Conservation (phyloP, 805 yeast genomes). For the Candida methanosorbosa region DNA sequence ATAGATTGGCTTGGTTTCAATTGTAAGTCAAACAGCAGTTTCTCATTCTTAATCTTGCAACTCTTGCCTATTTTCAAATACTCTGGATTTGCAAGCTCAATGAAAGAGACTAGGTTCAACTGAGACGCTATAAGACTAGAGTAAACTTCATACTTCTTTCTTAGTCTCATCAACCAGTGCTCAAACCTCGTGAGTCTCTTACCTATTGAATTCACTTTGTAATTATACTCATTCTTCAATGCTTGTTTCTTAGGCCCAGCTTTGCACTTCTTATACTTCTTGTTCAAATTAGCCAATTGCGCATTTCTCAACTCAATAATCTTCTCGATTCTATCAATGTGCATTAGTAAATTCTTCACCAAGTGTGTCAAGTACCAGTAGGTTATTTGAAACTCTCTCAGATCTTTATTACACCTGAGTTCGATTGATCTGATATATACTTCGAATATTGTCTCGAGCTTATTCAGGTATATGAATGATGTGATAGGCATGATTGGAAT, state of each 20-base stretch:
- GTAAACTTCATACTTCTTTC: too few species aligned
- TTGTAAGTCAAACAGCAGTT: conserved; percentile 44
- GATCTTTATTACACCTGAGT: conserved; percentile 55
- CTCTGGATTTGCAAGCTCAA: too few species aligned
- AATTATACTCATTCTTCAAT: conserved; percentile 29
- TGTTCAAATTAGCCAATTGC: conserved; percentile 8
- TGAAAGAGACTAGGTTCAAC: too few species aligned
- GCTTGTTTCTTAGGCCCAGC: conserved; percentile 16
- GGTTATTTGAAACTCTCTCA: conserved; percentile 57
- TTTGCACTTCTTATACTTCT: conserved; percentile 15
- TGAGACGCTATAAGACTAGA: too few species aligned
- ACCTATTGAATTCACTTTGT: too few species aligned
- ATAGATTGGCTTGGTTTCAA: conserved; percentile 75
- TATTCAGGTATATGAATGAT: conserved; percentile 59
- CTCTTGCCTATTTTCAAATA: too few species aligned
- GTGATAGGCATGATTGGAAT: conserved; percentile 56
- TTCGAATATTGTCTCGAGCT: conserved; percentile 55
- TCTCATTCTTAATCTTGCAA: too few species aligned
- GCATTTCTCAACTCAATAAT: conserved; percentile 11
- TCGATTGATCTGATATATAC: conserved; percentile 78
- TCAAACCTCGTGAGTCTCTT: too few species aligned
- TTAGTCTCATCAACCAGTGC: too few species aligned
- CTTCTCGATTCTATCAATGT: conserved; percentile 11
- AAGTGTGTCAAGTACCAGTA: conserved; percentile 55
- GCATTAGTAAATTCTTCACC: conserved; percentile 13